Conservation (phyloP, 768 basidiomycete species). For the Lyophyllum shimeji region DNA sequence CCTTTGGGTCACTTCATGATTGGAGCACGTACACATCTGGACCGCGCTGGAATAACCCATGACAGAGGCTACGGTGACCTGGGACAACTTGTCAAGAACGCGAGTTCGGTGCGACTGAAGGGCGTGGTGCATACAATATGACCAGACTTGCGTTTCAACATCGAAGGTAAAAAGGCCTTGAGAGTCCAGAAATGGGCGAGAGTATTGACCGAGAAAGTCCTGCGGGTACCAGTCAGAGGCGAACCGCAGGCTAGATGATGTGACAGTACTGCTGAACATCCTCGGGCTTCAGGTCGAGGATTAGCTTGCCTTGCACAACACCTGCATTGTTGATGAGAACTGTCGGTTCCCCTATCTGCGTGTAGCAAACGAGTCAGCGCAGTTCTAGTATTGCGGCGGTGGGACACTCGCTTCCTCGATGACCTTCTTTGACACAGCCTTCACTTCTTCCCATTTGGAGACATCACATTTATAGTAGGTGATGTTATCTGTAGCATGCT, state of each 20-base stretch:
- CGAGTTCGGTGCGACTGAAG: background rate
- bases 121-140: constrained; percentile 78
- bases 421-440: constrained; percentile 69
- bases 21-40: constrained; percentile 64
- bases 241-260: background rate
- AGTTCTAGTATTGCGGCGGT: background rate
- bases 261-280: constrained; percentile 74
- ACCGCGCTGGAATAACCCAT: constrained; percentile 70
- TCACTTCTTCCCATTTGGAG: constrained; percentile 84
- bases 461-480: constrained; percentile 90
- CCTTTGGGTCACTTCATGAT: background rate
- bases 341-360: constrained; percentile 83
- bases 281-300: constrained; percentile 74
- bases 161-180: constrained; percentile 88
- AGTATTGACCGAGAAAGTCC: constrained; percentile 89
- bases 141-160: constrained; percentile 75
- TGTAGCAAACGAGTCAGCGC: background rate
- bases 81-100: constrained; percentile 12
- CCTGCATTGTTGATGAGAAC: constrained; percentile 95
- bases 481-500: constrained; percentile 60
- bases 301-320: constrained; percentile 83
- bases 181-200: constrained; percentile 90
- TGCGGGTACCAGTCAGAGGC: constrained; percentile 27
- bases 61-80: constrained; percentile 81
- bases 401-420: constrained; percentile 63